Conservation (phyloP, 2,329 filamentous ascomycete species). For the Ceratocystis cubensis region DNA sequence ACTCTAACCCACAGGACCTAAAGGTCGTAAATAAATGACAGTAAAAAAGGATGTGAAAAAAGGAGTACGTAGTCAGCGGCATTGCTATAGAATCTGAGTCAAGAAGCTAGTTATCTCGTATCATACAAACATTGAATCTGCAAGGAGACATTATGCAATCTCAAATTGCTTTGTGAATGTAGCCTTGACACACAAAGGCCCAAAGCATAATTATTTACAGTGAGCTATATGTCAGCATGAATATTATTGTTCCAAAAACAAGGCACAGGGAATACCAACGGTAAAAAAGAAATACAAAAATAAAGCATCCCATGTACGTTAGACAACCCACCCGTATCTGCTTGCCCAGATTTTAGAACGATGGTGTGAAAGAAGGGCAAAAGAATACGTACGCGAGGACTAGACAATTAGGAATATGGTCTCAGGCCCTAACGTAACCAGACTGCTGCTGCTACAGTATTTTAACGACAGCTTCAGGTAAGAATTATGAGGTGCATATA, state of each 20-base stretch:
- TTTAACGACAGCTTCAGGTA: not conserved
- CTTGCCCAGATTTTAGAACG: too few relatives aligned
- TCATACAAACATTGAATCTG: not conserved
- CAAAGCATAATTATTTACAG: not conserved
- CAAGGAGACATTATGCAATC: slow-evolving; percentile 6
- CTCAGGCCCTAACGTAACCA: not conserved
- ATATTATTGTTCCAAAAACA: not conserved
- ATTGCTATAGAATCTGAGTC: not conserved
- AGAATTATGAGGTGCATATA: not conserved
- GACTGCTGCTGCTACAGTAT: not conserved
- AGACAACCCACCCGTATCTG: too few relatives aligned
- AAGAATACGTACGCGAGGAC: too few relatives aligned
- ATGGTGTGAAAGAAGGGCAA: too few relatives aligned
- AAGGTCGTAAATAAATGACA: too few relatives aligned
- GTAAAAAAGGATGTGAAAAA: not conserved
- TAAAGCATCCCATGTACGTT: too few relatives aligned
- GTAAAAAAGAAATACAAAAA: not conserved
- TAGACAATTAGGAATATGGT: too few relatives aligned
- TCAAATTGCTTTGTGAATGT: not conserved
- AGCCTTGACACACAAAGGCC: not conserved
- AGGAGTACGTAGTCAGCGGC: not conserved
- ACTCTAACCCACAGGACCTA: not conserved
- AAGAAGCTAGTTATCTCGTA: not conserved
- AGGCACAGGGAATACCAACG: too few relatives aligned
- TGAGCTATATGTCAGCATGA: not conserved